Percentiles rank a stretch among this genome's conserved stretches.
Conservation (phyloP, 306 rosid species). For the Fagus crenata region DNA sequence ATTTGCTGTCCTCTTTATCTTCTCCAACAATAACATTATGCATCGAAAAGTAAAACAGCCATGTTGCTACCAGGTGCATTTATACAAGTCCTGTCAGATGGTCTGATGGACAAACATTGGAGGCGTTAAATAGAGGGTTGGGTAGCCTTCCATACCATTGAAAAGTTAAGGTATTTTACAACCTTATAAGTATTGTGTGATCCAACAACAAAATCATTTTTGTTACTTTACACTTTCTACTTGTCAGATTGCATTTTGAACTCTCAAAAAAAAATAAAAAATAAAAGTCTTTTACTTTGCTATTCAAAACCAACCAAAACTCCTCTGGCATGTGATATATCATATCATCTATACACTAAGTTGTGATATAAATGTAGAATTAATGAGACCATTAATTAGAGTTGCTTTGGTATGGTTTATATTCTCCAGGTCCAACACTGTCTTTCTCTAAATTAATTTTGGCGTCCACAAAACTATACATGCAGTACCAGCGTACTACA, state of each 20-base stretch:
- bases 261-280: neutral
- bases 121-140: too few species aligned
- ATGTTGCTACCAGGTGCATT: too few species aligned
- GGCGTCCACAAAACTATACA: neutral
- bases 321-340: conserved; percentile 1
- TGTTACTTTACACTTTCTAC: neutral
- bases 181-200: neutral
- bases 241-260: neutral
- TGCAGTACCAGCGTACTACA: too few species aligned
- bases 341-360: neutral
- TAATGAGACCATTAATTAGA: conserved; percentile 2
- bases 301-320: neutral
- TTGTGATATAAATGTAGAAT: conserved; percentile 14
- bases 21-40: too few species aligned
- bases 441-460: conserved; percentile 9
- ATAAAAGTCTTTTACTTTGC: neutral
- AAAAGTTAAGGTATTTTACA: neutral
- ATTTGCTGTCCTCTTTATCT: too few species aligned
- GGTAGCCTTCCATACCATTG: too few species aligned
- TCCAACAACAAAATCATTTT: neutral
- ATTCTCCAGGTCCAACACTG: neutral
- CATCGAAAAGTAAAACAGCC: too few species aligned
- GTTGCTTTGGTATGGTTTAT: neutral
- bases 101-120: too few species aligned
- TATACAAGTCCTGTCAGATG: too few species aligned